Base-by-base conservation (phyloP, 768 basidiomycete species). In the Tulasnella sp. region DNA sequence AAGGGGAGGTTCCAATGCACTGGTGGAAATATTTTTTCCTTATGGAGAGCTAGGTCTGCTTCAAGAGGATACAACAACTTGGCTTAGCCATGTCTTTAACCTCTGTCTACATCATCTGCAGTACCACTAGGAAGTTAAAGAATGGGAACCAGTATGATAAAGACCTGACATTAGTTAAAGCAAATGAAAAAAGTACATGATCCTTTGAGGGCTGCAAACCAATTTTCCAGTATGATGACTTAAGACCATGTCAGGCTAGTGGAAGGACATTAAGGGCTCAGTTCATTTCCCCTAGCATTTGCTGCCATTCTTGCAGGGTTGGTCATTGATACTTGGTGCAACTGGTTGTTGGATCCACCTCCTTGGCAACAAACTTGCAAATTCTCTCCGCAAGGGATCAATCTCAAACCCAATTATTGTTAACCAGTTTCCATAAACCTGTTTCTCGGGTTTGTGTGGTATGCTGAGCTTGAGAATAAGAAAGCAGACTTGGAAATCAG, bases 371-470 rank as follows among this genome's bases (percentile, higher is more conserved):
- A 56, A 56, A 56, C 52, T 3, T n/a, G 52, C n/a, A 16, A 19
- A 56, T 56, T n/a, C 52, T 24, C 27, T 8, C 3, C 10, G 12
- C 56, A 5, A 58, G 24, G 85, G 72, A 78, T 88, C 85, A 31
- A 88, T 85, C 0, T 83, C 39, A 75, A 87, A 86, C 27, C 88
- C 86, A 78, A 88, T 86, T 80, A 88, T 85, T 1, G 82, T 81
- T 16, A 89, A 84, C 0, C 40, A 3, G 0, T 71, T 10, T 0
- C 86, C 87, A n/a, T 24, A 85, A 0, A 86, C 10, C 80, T 89
- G 88, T 77, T 89, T 89, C 5, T 74, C 42, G 14, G 82, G 75
- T 18, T 86, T 84, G 81, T 88, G 87, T 0, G 86, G 87, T 12
- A 88, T 83, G 0, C 86, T 84, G 24, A 88, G 81, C 0, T 83